phyloP scores from a whole-genome alignment of 331 rosid genomes.

The Cucumis variabilis region DNA sequence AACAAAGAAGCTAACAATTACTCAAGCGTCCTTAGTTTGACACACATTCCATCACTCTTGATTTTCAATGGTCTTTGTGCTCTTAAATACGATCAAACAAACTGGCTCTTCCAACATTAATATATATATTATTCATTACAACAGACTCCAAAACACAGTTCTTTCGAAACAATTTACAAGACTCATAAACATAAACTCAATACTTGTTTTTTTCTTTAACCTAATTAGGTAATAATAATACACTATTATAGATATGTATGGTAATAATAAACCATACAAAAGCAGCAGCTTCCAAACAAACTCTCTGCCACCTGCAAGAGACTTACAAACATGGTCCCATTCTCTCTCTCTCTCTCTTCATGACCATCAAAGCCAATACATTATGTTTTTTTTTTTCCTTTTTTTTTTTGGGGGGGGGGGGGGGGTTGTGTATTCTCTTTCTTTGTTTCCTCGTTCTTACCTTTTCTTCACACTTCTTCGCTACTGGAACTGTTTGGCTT shows the following conservation, averaged over 20 bases:
- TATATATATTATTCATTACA: not conserved
- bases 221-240: not conserved
- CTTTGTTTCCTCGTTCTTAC: not conserved
- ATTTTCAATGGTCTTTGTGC: too few species aligned
- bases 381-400: not conserved
- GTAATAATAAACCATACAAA: not conserved
- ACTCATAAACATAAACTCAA: not conserved
- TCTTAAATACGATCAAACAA: too few species aligned
- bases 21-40: too few species aligned
- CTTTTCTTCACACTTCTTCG: conserved; percentile 46
- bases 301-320: not conserved
- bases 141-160: conserved; percentile 6
- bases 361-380: not conserved
- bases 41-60: too few species aligned
- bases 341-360: too few species aligned
- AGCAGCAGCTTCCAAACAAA: conserved; percentile 2
- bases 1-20: too few species aligned
- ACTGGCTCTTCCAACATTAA: not conserved
- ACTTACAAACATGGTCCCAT: conserved; percentile 10
- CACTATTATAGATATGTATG: not conserved
- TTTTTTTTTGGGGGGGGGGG: too few species aligned
- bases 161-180: not conserved
- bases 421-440: too few species aligned
- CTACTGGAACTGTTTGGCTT: conserved; percentile 41
- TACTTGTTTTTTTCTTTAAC: not conserved